phyloP scores from a whole-genome alignment of 306 rosid species.

The Canavalia ensiformis region DNA sequence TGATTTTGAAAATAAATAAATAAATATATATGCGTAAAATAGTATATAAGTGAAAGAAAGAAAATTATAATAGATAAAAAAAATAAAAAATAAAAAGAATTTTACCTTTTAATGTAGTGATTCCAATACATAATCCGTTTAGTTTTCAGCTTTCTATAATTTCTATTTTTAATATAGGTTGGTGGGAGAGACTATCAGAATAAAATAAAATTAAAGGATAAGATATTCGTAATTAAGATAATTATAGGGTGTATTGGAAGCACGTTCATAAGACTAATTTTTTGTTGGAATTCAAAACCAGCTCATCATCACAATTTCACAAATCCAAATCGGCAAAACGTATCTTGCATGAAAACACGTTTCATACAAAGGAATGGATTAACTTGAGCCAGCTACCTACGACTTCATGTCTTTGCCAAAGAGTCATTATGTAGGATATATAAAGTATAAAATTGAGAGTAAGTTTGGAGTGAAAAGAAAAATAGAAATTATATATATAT shows the following conservation, averaged over 20 bases:
- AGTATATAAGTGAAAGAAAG: too few relatives aligned
- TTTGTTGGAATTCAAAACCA: slow-evolving; percentile 39
- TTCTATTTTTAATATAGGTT: slow-evolving; percentile 7
- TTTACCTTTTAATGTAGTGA: neutral
- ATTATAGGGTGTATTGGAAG: slow-evolving; percentile 40
- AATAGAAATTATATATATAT: too few relatives aligned
- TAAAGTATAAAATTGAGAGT: neutral
- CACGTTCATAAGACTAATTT: slow-evolving; percentile 22
- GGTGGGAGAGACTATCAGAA: slow-evolving; percentile 28
- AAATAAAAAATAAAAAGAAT: too few relatives aligned
- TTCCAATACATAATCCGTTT: slow-evolving; percentile 26
- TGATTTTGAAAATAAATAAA: too few relatives aligned
- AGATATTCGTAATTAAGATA: slow-evolving; percentile 13
- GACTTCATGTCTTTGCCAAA: neutral
- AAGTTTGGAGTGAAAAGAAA: neutral
- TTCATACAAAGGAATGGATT: slow-evolving; percentile 6
- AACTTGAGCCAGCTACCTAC: neutral
- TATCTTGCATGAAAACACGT: slow-evolving; percentile 21
- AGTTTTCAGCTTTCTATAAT: neutral
- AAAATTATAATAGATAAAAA: too few relatives aligned
- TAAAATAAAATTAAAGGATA: slow-evolving; percentile 35
- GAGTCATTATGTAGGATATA: neutral
- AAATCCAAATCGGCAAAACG: slow-evolving; percentile 25
- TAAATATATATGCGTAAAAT: too few relatives aligned
- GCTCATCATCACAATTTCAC: slow-evolving; percentile 26